These are phyloP conservation scores for Fusarium domesticum DNA, from an alignment of 2,329 filamentous ascomycete species.

Conservation along the genomic window DNA sequence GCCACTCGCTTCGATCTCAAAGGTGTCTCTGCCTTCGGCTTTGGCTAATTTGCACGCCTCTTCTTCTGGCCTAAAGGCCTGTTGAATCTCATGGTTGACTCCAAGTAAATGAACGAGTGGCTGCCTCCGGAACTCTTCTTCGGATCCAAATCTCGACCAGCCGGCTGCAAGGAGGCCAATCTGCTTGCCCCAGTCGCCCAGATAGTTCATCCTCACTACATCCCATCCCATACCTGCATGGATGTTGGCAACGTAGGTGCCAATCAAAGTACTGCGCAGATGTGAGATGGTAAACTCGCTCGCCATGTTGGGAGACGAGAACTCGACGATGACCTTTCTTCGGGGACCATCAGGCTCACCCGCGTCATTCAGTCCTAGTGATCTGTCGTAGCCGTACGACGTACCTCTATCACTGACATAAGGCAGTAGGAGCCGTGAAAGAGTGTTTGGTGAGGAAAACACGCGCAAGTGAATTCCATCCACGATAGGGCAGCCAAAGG, in stretches of 20 bases:
- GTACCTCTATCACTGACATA: conserved; percentile 23
- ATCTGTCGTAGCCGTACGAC: conserved; percentile 23
- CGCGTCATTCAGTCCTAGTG: conserved; percentile 15
- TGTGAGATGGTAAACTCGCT: conserved; percentile 70
- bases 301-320: conserved; percentile 71
- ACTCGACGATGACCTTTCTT: conserved; percentile 61
- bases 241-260: conserved; percentile 64
- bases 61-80: conserved; percentile 61
- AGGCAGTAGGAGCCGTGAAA: conserved; percentile 17
- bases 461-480: conserved; percentile 28
- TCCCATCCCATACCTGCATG: conserved; percentile 66
- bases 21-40: conserved; percentile 38
- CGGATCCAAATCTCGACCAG: conserved; percentile 63
- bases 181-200: conserved; percentile 74
- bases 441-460: conserved; percentile 20
- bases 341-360: conserved; percentile 1
- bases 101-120: conserved; percentile 68
- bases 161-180: conserved; percentile 62
- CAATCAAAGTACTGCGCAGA: conserved; percentile 68
- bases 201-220: conserved; percentile 66
- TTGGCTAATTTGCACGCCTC: conserved; percentile 48
- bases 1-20: conserved; percentile 36
- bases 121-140: conserved; percentile 59
- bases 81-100: conserved; percentile 65
- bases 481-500: conserved; percentile 20